These are phyloP conservation scores for Trametopsis cervina DNA, from an alignment of 768 basidiomycete species.

Conservation along the genomic window DNA sequence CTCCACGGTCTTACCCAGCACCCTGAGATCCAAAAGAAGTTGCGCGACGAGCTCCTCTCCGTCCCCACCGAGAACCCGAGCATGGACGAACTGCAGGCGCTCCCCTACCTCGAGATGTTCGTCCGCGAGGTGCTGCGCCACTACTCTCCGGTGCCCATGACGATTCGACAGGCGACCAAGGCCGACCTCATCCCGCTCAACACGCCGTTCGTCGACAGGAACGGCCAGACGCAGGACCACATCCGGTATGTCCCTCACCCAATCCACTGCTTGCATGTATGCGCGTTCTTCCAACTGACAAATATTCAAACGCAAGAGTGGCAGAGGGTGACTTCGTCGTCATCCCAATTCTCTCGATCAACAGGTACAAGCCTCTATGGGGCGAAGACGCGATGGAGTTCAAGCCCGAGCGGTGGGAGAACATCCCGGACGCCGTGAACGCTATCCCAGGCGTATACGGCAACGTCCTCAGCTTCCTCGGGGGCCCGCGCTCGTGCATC, in stretches of 20 bases:
- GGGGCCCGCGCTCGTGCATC: conserved; percentile 59
- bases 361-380: conserved; percentile 49
- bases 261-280: not conserved
- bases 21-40: conserved; percentile 28
- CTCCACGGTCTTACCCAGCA: conserved; percentile 33
- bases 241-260: conserved; percentile 29
- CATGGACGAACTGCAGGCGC: conserved; percentile 60
- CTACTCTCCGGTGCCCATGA: conserved; percentile 42
- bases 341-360: conserved; percentile 50
- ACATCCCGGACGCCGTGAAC: conserved; percentile 34
- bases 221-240: conserved; percentile 12
- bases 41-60: conserved; percentile 33
- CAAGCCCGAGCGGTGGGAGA: conserved; percentile 27
- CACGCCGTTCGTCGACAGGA: conserved; percentile 20
- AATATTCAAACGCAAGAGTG: conserved; percentile 7
- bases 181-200: conserved; percentile 48
- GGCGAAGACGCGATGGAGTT: conserved; percentile 56
- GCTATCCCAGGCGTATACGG: conserved; percentile 55
- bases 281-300: conserved; percentile 27
- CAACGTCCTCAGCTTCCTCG: conserved; percentile 53
- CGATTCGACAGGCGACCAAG: conserved; percentile 37
- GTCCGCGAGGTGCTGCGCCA: conserved; percentile 54
- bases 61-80: conserved; percentile 50
- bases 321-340: conserved; percentile 18
- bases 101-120: conserved; percentile 66